phyloP scores from a whole-genome alignment of 2,329 filamentous ascomycete species.

The Diplodia sapinea region DNA sequence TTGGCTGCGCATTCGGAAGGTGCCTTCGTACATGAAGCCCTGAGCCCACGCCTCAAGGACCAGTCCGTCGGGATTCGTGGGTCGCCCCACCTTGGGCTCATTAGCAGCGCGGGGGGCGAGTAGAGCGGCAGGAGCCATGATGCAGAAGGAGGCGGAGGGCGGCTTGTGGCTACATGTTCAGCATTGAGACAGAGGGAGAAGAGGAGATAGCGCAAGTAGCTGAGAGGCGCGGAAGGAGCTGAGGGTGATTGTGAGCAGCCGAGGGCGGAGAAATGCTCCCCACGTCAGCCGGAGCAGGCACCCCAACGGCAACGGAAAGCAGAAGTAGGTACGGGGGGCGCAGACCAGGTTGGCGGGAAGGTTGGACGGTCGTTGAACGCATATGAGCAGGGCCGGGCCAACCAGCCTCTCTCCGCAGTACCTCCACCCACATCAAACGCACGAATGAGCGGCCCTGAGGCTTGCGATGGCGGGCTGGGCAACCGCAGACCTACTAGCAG shows the following conservation, averaged over 20 bases:
- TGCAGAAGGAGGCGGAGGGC: background rate
- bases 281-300: conserved; percentile 19
- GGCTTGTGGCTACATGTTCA: conserved; percentile 10
- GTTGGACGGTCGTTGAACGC: background rate
- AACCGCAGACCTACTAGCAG: conserved; percentile 3
- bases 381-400: background rate
- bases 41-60: conserved; percentile 50
- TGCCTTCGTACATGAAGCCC: conserved; percentile 40
- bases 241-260: conserved; percentile 1
- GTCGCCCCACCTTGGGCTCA: conserved; percentile 37
- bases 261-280: conserved; percentile 8
- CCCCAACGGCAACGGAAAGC: conserved; percentile 15
- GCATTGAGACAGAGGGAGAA: background rate
- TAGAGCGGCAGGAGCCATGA: conserved; percentile 15
- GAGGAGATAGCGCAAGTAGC: background rate
- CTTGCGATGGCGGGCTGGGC: conserved; percentile 10
- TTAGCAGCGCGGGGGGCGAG: background rate
- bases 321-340: conserved; percentile 18
- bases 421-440: background rate
- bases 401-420: conserved; percentile 2
- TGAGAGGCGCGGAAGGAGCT: conserved; percentile 6
- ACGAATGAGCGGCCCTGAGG: background rate
- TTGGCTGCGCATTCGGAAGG: background rate
- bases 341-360: conserved; percentile 18
- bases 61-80: conserved; percentile 42